These are phyloP conservation scores for Lasiosphaeria miniovina DNA, from an alignment of 495 filamentous ascomycete genomes.

Conservation along the genomic window DNA sequence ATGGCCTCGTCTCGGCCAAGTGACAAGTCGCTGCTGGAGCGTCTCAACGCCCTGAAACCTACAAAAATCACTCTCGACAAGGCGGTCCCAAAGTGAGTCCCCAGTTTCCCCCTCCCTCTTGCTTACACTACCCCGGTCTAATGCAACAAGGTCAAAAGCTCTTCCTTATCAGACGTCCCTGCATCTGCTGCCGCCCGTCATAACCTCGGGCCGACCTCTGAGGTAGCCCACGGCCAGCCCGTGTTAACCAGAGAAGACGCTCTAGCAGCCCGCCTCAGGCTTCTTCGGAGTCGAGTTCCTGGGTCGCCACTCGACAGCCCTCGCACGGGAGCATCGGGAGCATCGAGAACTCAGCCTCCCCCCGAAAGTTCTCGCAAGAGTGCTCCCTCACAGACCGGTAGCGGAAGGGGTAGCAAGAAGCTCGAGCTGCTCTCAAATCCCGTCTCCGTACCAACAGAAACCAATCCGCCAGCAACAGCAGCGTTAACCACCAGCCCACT, in stretches of 20 bases:
- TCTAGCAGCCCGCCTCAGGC: slow-evolving; percentile 40
- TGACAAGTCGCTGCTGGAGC: slow-evolving; percentile 82
- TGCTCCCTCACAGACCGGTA: no score
- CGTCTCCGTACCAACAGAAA: no score
- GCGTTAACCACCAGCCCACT: no score
- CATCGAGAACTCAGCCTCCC: slow-evolving; percentile 2
- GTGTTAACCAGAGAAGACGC: slow-evolving; percentile 41
- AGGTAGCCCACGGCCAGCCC: not conserved
- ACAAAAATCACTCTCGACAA: slow-evolving; percentile 34
- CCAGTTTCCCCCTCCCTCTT: not conserved
- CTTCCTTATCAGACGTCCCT: not conserved
- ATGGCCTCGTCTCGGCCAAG: slow-evolving; percentile 63
- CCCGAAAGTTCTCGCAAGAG: no score
- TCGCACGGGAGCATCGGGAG: not conserved
- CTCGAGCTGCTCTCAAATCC: not conserved
- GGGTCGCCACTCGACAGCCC: slow-evolving; percentile 2
- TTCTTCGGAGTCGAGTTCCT: slow-evolving; percentile 32
- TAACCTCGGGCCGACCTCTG: not conserved
- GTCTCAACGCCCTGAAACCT: slow-evolving; percentile 71
- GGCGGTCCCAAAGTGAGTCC: slow-evolving; percentile 4
- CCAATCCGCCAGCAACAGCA: not conserved
- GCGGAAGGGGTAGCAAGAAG: no score
- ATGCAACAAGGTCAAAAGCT: not conserved
- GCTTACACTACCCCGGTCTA: not conserved
- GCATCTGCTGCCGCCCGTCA: no score